phyloP scores from a whole-genome alignment of 2,329 filamentous ascomycete species.

The Amesomyces nigricolor region DNA sequence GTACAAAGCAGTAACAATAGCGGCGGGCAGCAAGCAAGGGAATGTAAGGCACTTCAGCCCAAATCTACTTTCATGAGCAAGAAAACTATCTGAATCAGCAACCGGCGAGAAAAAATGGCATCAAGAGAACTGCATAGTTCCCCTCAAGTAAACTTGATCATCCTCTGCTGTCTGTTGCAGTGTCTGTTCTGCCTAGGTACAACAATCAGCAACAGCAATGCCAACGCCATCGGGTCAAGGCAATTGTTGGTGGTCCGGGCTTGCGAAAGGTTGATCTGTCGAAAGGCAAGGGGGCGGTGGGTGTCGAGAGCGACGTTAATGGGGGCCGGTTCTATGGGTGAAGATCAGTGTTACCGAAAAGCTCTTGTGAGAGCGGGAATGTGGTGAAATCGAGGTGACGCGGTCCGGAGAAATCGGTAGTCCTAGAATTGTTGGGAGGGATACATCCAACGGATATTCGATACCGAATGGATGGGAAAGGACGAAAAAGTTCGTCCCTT shows the following conservation, averaged over 20 bases:
- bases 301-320: background rate
- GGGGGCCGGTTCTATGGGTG: background rate
- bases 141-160: too few relatives aligned
- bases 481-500: background rate
- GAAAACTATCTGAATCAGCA: too few relatives aligned
- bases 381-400: background rate
- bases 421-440: background rate
- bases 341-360: conserved; percentile 8
- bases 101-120: too few relatives aligned
- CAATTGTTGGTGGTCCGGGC: too few relatives aligned
- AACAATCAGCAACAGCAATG: conserved; percentile 11
- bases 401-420: background rate
- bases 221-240: background rate
- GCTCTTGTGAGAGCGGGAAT: background rate
- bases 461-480: background rate
- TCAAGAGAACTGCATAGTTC: too few relatives aligned
- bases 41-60: too few relatives aligned
- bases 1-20: too few relatives aligned
- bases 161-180: too few relatives aligned
- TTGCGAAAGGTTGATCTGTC: background rate
- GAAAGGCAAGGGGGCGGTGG: background rate
- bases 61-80: too few relatives aligned
- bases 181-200: background rate
- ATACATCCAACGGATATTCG: conserved; percentile 6
- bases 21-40: too few relatives aligned